Conservation (phyloP, 2,329 filamentous ascomycete species). For the Nectriaceae sp. region DNA sequence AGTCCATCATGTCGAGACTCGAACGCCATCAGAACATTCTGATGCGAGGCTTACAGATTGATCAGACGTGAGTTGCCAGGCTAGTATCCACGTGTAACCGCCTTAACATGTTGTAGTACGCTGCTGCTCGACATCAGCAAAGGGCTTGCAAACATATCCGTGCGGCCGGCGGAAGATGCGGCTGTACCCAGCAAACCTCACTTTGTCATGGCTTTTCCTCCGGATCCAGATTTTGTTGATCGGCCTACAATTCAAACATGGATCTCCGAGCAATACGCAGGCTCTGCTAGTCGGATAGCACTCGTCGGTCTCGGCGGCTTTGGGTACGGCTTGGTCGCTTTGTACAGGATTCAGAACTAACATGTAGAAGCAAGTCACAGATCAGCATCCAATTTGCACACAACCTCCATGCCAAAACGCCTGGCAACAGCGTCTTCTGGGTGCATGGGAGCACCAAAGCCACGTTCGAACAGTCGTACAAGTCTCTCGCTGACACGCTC, state of each 20-base stretch:
- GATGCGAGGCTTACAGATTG: no score
- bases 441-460: constrained; percentile 6
- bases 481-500: not conserved
- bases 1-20: no score
- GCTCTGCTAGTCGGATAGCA: not conserved
- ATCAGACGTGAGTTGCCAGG: no score
- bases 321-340: not conserved
- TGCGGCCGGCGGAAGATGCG: no score
- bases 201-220: not conserved
- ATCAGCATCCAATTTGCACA: constrained; percentile 18
- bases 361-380: constrained; percentile 16
- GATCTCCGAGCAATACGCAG: not conserved
- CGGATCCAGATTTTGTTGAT: not conserved
- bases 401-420: not conserved
- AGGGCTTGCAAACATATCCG: no score
- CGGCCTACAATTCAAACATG: not conserved
- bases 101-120: no score
- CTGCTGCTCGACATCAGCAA: no score
- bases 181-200: no score
- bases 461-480: constrained; percentile 6
- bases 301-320: not conserved
- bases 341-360: not conserved
- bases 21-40: no score
- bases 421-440: constrained; percentile 17
- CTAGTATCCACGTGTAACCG: no score